Base-by-base conservation (phyloP, 2,329 filamentous ascomycete species). In the Penicillium fuscoglaucum region DNA sequence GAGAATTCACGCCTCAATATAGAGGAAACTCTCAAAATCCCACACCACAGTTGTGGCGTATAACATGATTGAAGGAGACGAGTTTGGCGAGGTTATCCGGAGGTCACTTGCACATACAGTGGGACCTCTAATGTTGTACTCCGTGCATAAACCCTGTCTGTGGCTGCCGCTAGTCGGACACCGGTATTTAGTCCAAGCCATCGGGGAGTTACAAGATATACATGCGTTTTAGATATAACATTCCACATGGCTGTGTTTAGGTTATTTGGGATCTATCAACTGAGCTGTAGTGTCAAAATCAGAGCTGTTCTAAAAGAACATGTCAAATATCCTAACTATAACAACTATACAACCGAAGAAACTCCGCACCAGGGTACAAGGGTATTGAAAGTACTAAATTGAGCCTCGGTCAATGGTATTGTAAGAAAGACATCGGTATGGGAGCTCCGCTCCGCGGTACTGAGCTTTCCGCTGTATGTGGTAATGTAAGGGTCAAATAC, bases 141-240 rank as follows among this genome's bases (percentile, higher is more conserved):
- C 41, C 17, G 35, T 40, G 48, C 26, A 41, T 40, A 35, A 57
- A 17, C 55, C 41, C 48, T 46, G 54, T 44, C 48, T 33, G 33
- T 53, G 55, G 55, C 49, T 35, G 37, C 33, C 49, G 41, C 55
- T 47, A 57, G 41, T 37, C 15, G 28, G 7, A 35, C 33, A 43
- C 19, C 26, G 47, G 40, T 46, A 37, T 35, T 26, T 19, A 37
- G 33, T 33, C 49, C 49, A 50, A 35, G 12, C n/a, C 19, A n/a
- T 50, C 45, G 46, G 41, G 35, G 31, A 57, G 53, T 53, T 44
- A 47, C 49, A 47, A 52, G 48, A 45, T 29, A 37, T 41, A 47
- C 31, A 39, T 31, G 5, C n/a, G 52, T 33, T 41, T 55, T 41
- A 15, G 39, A 51, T 37, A 29, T 33, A 33, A 13, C 6, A 35